These are phyloP conservation scores for Candida arabinofermentans DNA, from an alignment of 805 yeast genomes.

Conservation along the genomic window DNA sequence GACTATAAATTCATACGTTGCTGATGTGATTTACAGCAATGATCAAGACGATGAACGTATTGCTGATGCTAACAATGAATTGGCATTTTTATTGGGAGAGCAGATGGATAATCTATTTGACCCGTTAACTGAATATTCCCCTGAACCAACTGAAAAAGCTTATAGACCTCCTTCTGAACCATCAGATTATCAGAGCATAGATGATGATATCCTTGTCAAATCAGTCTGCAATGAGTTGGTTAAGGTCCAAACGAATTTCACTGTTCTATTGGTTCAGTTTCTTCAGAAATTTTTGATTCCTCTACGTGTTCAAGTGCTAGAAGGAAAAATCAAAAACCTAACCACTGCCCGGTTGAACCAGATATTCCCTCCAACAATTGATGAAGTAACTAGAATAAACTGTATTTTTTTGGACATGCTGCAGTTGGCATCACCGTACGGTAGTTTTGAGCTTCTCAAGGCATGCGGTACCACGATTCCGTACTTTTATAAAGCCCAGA, in stretches of 20 bases:
- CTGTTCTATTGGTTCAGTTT: constrained; percentile 67
- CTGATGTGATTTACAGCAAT: constrained; percentile 72
- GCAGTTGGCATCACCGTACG: constrained; percentile 60
- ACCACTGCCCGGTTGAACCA: constrained; percentile 68
- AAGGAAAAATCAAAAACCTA: constrained; percentile 45
- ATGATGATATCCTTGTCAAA: constrained; percentile 35
- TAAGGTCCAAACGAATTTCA: constrained; percentile 67
- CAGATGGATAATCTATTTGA: constrained; percentile 88
- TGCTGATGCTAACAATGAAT: constrained; percentile 60
- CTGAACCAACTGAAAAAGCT: constrained; percentile 73
- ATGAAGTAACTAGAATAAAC: constrained; percentile 86
- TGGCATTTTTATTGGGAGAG: constrained; percentile 75
- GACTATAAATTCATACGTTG: constrained; percentile 44
- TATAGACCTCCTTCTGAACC: constrained; percentile 55
- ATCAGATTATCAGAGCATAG: constrained; percentile 23
- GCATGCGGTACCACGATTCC: constrained; percentile 84
- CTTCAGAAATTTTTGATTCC: constrained; percentile 79
- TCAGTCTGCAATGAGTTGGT: constrained; percentile 65
- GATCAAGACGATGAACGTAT: constrained; percentile 5
- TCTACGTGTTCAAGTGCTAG: constrained; percentile 62
- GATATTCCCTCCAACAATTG: constrained; percentile 91
- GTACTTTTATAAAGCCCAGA: constrained; percentile 86
- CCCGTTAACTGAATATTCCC: constrained; percentile 86
- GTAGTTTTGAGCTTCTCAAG: constrained; percentile 70
- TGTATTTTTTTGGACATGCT: constrained; percentile 78